Evolutionary conservation across 352 stramenopile genomes (phyloP).

Genomic region (Phytopythium montanum): DNA sequence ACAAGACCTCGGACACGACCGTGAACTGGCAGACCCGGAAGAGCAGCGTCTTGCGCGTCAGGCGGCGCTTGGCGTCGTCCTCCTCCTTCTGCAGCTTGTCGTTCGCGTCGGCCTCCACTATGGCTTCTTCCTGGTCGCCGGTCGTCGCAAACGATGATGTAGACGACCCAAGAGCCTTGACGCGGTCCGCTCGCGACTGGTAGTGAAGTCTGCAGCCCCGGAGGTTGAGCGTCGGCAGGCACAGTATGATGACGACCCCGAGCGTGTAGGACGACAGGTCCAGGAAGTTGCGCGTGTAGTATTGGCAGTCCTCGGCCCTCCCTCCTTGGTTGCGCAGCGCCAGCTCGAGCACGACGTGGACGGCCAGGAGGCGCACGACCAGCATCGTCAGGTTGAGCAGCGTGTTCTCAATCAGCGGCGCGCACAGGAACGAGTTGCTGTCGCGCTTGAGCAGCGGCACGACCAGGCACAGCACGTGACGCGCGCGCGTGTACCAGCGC

Average conservation of each 20-base stretch:
- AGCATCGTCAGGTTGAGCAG: slow-evolving; percentile 60
- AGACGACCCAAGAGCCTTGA: slow-evolving; percentile 9
- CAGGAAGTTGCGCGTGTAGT: slow-evolving; percentile 58
- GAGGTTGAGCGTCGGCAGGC: slow-evolving; percentile 63
- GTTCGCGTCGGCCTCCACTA: slow-evolving; percentile 24
- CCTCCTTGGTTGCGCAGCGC: slow-evolving; percentile 16
- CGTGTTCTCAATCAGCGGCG: slow-evolving; percentile 72
- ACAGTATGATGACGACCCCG: slow-evolving; percentile 57
- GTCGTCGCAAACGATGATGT: slow-evolving; percentile 27
- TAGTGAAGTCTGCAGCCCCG: slow-evolving; percentile 50
- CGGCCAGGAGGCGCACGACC: slow-evolving; percentile 45
- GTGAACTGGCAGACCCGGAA: slow-evolving; percentile 75
- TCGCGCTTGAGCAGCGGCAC: slow-evolving; percentile 61
- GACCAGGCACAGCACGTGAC: slow-evolving; percentile 39
- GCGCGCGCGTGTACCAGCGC: slow-evolving; percentile 52
- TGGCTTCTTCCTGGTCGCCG: slow-evolving; percentile 12
- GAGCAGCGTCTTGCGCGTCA: slow-evolving; percentile 57
- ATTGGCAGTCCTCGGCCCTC: slow-evolving; percentile 30
- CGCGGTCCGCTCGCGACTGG: slow-evolving; percentile 21
- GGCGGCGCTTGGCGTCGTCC: slow-evolving; percentile 43
- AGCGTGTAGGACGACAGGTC: slow-evolving; percentile 66
- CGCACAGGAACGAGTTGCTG: slow-evolving; percentile 77
- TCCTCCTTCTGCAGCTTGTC: slow-evolving; percentile 20
- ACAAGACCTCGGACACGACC: slow-evolving; percentile 75
- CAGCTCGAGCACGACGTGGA: slow-evolving; percentile 42